These are phyloP conservation scores for Diutina siamensis DNA, from an alignment of 1,139 yeast genomes.

Conservation along the genomic window DNA sequence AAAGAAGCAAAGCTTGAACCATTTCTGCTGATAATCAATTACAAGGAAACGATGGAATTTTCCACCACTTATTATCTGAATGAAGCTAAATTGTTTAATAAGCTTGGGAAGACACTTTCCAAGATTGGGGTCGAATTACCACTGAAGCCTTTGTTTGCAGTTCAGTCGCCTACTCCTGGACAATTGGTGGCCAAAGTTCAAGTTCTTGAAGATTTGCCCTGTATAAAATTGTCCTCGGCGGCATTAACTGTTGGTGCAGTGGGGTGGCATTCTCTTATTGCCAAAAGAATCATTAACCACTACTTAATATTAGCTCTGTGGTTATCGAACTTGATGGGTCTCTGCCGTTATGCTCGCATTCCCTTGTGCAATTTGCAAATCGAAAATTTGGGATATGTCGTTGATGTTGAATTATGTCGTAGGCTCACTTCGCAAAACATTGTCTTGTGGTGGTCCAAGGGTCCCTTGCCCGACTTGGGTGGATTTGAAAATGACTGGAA, in stretches of 20 bases:
- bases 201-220: conserved; percentile 49
- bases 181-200: conserved; percentile 32
- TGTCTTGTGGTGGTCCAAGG: conserved; percentile 89
- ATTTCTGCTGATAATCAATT: conserved; percentile 35
- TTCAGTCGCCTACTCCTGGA: conserved; percentile 60
- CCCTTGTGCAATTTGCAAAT: conserved; percentile 79
- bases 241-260: conserved; percentile 59
- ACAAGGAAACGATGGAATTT: conserved; percentile 40
- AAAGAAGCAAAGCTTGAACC: conserved; percentile 37
- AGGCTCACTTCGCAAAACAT: conserved; percentile 52
- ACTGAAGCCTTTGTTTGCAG: conserved; percentile 50
- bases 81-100: conserved; percentile 37
- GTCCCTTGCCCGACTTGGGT: conserved; percentile 76
- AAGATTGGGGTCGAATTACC: conserved; percentile 60
- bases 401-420: conserved; percentile 83
- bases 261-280: conserved; percentile 76
- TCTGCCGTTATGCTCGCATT: conserved; percentile 64
- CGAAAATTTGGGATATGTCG: conserved; percentile 66
- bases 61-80: conserved; percentile 43
- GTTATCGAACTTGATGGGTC: conserved; percentile 52
- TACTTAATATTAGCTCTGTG: conserved; percentile 67
- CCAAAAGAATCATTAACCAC: conserved; percentile 58
- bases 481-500: conserved; percentile 40
- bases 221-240: conserved; percentile 44
- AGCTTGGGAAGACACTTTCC: conserved; percentile 40